These are phyloP conservation scores for Trypanosomatidae sp. DNA, from an alignment of 208 protist species.

Conservation along the genomic window DNA sequence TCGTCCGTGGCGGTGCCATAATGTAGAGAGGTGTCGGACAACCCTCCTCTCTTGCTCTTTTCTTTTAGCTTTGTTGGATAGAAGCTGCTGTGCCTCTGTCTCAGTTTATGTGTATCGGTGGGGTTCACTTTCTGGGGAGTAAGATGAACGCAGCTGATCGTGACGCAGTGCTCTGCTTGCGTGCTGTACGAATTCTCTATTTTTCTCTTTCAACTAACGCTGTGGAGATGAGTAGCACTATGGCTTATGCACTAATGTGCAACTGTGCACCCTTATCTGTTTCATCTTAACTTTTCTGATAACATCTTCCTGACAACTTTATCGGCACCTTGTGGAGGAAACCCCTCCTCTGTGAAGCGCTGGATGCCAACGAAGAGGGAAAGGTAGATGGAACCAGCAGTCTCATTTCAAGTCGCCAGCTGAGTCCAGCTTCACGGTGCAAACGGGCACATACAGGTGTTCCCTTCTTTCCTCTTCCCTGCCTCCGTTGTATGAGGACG, in stretches of 20 bases:
- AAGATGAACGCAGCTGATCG: background rate
- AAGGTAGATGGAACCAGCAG: background rate
- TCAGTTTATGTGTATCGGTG: background rate
- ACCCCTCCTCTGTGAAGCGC: background rate
- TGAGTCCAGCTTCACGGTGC: background rate
- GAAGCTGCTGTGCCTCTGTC: background rate
- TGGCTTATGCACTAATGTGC: background rate
- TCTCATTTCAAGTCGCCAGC: background rate
- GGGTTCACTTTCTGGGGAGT: background rate
- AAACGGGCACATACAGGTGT: background rate
- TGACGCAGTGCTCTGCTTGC: background rate
- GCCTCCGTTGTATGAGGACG: background rate
- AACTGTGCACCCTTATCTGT: background rate
- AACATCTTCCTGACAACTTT: background rate
- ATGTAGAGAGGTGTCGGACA: background rate
- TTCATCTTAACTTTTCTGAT: background rate
- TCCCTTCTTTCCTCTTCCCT: background rate
- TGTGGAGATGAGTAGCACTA: background rate
- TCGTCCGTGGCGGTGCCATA: slow-evolving; percentile 6
- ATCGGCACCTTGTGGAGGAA: background rate
- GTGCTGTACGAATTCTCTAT: background rate
- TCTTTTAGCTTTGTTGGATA: background rate
- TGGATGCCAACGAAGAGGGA: background rate
- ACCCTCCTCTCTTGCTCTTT: background rate
- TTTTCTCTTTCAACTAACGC: background rate